Base-by-base conservation (phyloP, 1,284 basidiomycete species). In the Pterulicium gracile region DNA sequence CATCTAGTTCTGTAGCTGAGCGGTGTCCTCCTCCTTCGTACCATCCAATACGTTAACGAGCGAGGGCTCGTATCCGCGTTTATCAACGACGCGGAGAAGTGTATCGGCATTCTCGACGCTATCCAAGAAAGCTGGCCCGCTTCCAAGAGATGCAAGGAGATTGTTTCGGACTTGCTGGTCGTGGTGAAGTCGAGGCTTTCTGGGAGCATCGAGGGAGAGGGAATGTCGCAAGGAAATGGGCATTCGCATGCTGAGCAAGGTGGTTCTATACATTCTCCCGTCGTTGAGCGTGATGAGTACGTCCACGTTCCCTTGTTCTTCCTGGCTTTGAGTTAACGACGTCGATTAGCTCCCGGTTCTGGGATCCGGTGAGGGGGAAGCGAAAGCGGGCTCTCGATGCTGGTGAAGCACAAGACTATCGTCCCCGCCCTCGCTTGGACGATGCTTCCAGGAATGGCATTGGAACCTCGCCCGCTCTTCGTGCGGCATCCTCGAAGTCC, bases 1-100 rank as follows among this genome's bases (percentile, higher is more conserved):
- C 24, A 14, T 4, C 20, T n/a, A 0, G 23, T 14, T 17, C 4
- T 7, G 24, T 27, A 53, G 52, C 44, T 55, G 15, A 52, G 52
- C 44, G 54, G 51, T 19, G 50, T 55, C 22, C 44, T 55, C 12
- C 47, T 55, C 5, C 49, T 55, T 14, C 54, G 54, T 19, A 49
- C 45, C 24, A 47, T 52, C 14, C 44, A 47, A 7, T 54, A 54
- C 42, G 49, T 53, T 20, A 52, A 51, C 21, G 45, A 55, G 23
- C 35, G 42, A 20, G 41, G 45, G 2, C 49, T 55, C 14, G 44
- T 55, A 20, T 47, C 50, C 4, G 50, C 54, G 2, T 52, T 55
- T 12, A 43, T 55, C 18, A 40, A 44, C 4, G 54, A 55, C 35
- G 49, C 52, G 3, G 52, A 55, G 43, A 55, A 51, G 34, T 50